Percentiles rank a stretch among this genome's conserved stretches.
phyloP scores from a whole-genome alignment of 2,329 filamentous ascomycete genomes.

The Dactylellina haptotyla region DNA sequence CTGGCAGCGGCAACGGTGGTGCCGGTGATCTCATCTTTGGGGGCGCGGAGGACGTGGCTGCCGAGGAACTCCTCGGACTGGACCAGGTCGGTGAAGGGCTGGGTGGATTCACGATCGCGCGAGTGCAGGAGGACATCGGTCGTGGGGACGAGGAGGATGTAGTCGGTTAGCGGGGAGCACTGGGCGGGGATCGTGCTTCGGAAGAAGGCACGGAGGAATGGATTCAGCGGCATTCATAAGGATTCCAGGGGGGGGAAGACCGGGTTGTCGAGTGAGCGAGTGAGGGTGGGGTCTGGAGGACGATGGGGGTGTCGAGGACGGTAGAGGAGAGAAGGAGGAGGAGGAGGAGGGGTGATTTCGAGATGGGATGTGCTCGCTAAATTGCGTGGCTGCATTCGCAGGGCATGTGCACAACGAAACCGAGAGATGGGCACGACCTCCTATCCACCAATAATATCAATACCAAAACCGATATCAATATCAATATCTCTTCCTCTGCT shows the following conservation, averaged over 20 bases:
- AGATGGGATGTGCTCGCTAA: not conserved
- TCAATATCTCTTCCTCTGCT: too few species aligned
- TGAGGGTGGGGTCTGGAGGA: not conserved
- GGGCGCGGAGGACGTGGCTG: constrained; percentile 93
- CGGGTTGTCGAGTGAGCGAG: constrained; percentile 61
- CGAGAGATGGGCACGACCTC: not conserved
- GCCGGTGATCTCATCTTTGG: constrained; percentile 64
- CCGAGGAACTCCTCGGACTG: constrained; percentile 92
- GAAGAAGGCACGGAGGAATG: constrained; percentile 98
- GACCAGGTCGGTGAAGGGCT: constrained; percentile 80
- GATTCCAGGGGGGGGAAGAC: constrained; percentile 65
- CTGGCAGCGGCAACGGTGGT: constrained; percentile 67
- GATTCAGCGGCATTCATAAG: constrained; percentile 96
- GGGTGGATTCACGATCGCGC: constrained; percentile 85
- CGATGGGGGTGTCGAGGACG: too few species aligned
- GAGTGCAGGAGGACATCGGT: constrained; percentile 90
- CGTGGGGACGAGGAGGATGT: constrained; percentile 91
- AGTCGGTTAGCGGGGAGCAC: constrained; percentile 89
- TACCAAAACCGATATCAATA: too few species aligned
- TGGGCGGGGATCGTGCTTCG: constrained; percentile 90
- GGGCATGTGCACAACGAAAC: not conserved
- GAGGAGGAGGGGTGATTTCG: not conserved
- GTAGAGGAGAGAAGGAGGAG: not conserved
- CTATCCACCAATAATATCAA: too few species aligned
- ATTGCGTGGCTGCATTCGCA: not conserved